Base-by-base conservation (phyloP, 768 basidiomycete species). In the Suillus placidus region DNA sequence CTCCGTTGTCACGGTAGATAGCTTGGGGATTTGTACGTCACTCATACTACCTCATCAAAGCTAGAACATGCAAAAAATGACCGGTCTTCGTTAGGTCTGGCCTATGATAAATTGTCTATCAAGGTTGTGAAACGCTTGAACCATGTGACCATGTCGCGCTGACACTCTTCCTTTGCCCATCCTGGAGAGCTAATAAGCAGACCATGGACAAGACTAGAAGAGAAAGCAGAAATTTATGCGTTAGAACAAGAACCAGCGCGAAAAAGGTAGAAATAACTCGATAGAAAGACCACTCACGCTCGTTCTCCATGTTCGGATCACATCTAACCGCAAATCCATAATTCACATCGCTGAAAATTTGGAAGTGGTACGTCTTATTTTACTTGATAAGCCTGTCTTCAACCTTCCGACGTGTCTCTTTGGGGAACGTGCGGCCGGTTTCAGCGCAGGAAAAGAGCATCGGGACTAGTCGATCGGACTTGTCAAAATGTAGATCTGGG, bases 81-180 rank as follows among this genome's bases (percentile, higher is more conserved):
- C n/a, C 12, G 2, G 5, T 23, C 0, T 47, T 23, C n/a, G n/a
- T 6, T 23, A 47, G 20, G 20, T 45, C 45, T 47, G 45, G n/a
- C 45, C n/a, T 20, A 43, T n/a, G 63, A 55, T 32, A n/a, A 14
- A n/a, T n/a, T 37, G 30, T 71, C 45, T 73, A 73, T 52, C 30
- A 10, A 18, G 26, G 51, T 16, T 32, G 16, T 52, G 16, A 32
- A 52, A 52, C 51, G 14, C 4, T 30, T 74, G 69, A 84, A 84
- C 82, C 83, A 85, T 4, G 66, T 71, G 14, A 81, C 67, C 23
- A 84, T 74, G 60, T 80, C 79, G 2, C 79, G 74, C 6, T 84
- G 83, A 10, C 81, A 81, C 62, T 84, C 81, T 67, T 85, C 84
- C 69, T 84, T 84, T 2, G 82, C 83, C 84, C 83, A 84, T 18